Conservation (phyloP, 179 eudicot species). For the Pouteria campechiana region DNA sequence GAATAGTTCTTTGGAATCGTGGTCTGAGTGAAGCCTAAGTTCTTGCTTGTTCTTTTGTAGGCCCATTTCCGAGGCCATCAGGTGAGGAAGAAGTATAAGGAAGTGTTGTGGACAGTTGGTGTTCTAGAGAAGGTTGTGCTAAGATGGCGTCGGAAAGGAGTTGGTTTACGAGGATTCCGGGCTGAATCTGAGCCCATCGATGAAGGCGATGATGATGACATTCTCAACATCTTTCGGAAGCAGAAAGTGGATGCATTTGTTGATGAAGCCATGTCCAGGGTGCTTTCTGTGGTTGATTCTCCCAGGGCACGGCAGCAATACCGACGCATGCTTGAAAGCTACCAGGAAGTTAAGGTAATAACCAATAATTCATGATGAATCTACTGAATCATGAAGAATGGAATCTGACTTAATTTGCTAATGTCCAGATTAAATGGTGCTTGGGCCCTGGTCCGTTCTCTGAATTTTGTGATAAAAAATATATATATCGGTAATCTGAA, state of each 20-base stretch:
- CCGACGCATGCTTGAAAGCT: constrained; percentile 58
- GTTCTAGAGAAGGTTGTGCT: constrained; percentile 71
- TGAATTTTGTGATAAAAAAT: no score
- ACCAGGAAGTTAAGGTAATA: constrained; percentile 77
- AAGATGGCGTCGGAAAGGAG: constrained; percentile 86
- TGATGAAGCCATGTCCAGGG: constrained; percentile 76
- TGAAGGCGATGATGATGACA: constrained; percentile 66
- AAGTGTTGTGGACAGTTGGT: constrained; percentile 83
- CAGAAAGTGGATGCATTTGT: constrained; percentile 65
- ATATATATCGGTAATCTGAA: no score
- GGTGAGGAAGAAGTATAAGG: constrained; percentile 68
- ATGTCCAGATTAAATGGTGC: no score
- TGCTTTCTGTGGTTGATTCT: constrained; percentile 66
- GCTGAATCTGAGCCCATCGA: constrained; percentile 34
- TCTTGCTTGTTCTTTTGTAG: constrained; percentile 48
- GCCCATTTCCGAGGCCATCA: constrained; percentile 95
- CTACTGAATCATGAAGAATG: no score
- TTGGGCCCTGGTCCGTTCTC: no score
- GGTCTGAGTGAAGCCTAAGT: no score
- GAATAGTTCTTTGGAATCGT: no score
- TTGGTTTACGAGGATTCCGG: constrained; percentile 71
- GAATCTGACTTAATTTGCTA: no score
- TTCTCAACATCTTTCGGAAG: constrained; percentile 66
- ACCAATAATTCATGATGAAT: no score
- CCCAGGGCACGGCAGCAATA: constrained; percentile 80